Evolutionary conservation across 441 rosid species (phyloP).

Genomic region (Erysimum pusillum): DNA sequence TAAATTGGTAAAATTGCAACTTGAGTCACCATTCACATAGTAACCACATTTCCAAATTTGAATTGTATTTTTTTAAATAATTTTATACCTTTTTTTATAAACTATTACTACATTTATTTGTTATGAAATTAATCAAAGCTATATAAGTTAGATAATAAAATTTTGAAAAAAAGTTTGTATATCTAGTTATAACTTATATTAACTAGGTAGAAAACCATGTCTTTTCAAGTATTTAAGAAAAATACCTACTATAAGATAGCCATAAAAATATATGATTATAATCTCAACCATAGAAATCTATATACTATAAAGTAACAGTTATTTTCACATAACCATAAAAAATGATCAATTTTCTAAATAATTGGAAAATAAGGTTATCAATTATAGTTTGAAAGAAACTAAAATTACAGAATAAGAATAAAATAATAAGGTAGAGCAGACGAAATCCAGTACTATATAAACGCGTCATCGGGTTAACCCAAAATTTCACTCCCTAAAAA

Average conservation of each 20-base stretch:
- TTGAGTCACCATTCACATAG: background rate
- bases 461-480: conserved; percentile 36
- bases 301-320: too few relatives aligned
- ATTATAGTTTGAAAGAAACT: too few relatives aligned
- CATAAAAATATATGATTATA: background rate
- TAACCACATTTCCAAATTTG: background rate
- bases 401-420: background rate
- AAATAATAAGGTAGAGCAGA: background rate
- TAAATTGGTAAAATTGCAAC: background rate
- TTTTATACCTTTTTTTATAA: background rate
- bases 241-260: too few relatives aligned
- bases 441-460: conserved; percentile 41
- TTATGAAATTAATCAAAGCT: background rate
- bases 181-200: background rate
- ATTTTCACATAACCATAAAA: too few relatives aligned
- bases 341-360: too few relatives aligned
- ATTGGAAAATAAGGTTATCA: too few relatives aligned
- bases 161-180: background rate
- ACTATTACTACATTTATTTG: background rate
- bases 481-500: conserved; percentile 26
- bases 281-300: background rate
- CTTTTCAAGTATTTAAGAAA: background rate
- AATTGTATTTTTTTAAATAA: background rate
- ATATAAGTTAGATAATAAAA: background rate
- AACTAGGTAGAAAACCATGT: background rate